Conservation (phyloP, 1,139 yeast genomes). For the Pichia sp. region DNA sequence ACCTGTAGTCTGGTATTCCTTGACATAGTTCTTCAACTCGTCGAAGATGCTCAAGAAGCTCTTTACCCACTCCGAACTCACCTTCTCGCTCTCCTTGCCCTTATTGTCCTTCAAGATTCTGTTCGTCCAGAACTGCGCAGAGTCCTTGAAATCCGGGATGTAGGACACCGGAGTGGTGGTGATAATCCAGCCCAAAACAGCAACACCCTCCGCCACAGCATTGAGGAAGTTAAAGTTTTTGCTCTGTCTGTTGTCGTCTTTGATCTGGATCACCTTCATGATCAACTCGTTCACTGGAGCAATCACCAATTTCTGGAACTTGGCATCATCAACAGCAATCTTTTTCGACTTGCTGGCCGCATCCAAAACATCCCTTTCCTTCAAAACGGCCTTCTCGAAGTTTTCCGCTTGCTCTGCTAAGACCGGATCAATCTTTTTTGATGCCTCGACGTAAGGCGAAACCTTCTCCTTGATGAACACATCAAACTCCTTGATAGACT, state of each 20-base stretch:
- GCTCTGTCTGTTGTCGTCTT: conserved; percentile 72
- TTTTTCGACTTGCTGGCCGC: conserved; percentile 59
- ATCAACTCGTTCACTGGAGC: conserved; percentile 65
- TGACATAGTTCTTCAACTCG: conserved; percentile 66
- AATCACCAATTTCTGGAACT: conserved; percentile 49
- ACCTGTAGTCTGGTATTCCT: conserved; percentile 77
- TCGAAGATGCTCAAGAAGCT: conserved; percentile 59
- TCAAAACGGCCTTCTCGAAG: conserved; percentile 56
- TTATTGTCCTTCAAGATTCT: conserved; percentile 79
- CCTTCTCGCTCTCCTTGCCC: conserved; percentile 43
- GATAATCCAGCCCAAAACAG: conserved; percentile 88
- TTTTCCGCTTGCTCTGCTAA: conserved; percentile 56
- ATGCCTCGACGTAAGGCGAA: conserved; percentile 55
- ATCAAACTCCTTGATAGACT: conserved; percentile 51
- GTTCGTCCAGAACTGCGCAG: conserved; percentile 92
- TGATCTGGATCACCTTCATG: conserved; percentile 53
- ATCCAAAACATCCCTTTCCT: conserved; percentile 54
- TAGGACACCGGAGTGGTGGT: conserved; percentile 62
- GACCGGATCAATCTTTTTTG: conserved; percentile 57
- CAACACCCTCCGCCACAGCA: conserved; percentile 83
- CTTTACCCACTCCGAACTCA: conserved; percentile 78
- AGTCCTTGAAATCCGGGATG: conserved; percentile 80
- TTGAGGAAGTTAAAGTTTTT: conserved; percentile 66
- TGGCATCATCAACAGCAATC: conserved; percentile 56
- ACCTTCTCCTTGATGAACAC: conserved; percentile 49